These are phyloP conservation scores for Raphanus raphanistrum DNA, from an alignment of 345 rosid genomes.

Conservation along the genomic window DNA sequence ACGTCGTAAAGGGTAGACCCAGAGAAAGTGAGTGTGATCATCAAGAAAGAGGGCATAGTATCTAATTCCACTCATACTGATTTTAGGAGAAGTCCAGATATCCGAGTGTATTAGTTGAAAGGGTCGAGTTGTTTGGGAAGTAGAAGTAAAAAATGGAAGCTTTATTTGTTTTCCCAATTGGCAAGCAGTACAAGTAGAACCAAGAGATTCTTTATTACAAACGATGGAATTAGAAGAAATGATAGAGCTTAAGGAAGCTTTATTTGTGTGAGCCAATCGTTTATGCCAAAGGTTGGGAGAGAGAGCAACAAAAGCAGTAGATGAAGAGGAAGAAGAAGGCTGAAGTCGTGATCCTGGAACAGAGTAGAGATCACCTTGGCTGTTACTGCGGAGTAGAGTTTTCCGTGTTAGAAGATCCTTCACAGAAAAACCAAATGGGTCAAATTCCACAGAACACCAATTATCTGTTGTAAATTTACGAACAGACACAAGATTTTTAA, in stretches of 20 bases:
- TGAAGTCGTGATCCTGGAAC: background rate
- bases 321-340: background rate
- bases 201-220: background rate
- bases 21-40: background rate
- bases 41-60: background rate
- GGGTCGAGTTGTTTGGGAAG: background rate
- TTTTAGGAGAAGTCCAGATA: background rate
- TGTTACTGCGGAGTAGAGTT: background rate
- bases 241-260: background rate
- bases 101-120: background rate
- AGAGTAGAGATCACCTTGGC: background rate
- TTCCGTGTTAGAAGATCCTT: background rate
- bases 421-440: background rate
- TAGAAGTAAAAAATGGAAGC: background rate
- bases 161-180: background rate
- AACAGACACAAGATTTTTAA: background rate
- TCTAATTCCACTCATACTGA: background rate
- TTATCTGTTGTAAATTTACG: background rate
- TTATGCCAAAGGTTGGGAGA: background rate
- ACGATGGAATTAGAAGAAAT: background rate
- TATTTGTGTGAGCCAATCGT: background rate
- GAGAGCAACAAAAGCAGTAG: background rate
- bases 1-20: background rate
- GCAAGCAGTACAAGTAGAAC: background rate
- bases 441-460: background rate